These are phyloP conservation scores for Gossypium australe DNA, from an alignment of 345 rosid species.

Conservation along the genomic window DNA sequence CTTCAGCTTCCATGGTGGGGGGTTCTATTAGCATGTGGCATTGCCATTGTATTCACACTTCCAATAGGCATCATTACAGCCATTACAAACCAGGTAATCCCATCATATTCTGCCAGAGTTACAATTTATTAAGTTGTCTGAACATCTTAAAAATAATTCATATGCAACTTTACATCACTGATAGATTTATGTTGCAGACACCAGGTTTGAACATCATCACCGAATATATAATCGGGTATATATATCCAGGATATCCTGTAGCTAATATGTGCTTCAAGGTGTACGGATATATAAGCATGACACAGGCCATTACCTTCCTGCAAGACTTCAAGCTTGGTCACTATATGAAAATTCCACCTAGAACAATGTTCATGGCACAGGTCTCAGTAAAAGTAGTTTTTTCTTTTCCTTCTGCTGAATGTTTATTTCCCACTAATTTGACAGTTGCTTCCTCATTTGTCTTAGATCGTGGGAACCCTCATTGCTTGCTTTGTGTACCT, in stretches of 20 bases:
- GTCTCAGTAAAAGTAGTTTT: no score
- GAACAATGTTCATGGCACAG: conserved; percentile 98
- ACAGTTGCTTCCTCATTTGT: no score
- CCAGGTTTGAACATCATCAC: conserved; percentile 92
- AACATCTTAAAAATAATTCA: no score
- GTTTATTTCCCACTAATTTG: no score
- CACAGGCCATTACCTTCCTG: conserved; percentile 77
- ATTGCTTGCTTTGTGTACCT: conserved; percentile 77
- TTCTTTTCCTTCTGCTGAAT: no score
- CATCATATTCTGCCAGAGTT: neutral
- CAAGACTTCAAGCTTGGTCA: conserved; percentile 99
- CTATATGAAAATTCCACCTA: conserved; percentile 96
- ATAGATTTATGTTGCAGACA: conserved; percentile 37
- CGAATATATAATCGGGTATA: conserved; percentile 88
- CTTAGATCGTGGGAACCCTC: conserved; percentile 70
- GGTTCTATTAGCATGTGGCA: conserved; percentile 70
- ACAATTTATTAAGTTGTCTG: no score
- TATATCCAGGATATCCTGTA: conserved; percentile 26
- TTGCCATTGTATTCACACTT: conserved; percentile 84
- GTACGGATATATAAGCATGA: conserved; percentile 94
- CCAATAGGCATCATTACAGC: conserved; percentile 96
- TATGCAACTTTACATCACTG: neutral
- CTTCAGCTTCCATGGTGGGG: conserved; percentile 99
- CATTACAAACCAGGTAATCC: conserved; percentile 80
- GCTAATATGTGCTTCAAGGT: conserved; percentile 99